phyloP scores from a whole-genome alignment of 129 eudicot species.

The Centrapalus pauciflorus region DNA sequence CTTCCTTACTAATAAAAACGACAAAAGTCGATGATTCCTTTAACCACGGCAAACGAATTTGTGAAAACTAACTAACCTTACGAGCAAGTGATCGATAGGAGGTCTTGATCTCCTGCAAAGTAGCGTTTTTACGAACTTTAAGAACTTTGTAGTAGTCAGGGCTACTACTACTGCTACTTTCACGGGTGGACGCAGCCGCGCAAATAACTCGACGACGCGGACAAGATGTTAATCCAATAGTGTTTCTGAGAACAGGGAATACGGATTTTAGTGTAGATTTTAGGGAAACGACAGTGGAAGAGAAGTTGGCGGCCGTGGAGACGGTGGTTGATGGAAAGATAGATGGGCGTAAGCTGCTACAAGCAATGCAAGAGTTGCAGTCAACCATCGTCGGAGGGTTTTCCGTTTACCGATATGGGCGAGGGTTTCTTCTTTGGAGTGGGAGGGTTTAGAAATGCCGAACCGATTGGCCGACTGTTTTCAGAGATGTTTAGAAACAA shows the following conservation, averaged over 20 bases:
- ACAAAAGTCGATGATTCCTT: no score
- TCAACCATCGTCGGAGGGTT: conserved; percentile 15
- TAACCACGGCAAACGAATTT: neutral
- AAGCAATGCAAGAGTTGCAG: neutral
- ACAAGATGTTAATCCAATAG: neutral
- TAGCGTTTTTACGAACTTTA: conserved; percentile 55
- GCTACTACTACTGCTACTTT: neutral
- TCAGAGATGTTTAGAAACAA: no score
- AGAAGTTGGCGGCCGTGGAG: neutral
- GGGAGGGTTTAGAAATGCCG: neutral
- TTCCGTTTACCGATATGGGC: neutral
- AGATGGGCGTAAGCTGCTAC: neutral
- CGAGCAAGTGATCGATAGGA: conserved; percentile 93
- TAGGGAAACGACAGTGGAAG: conserved; percentile 1
- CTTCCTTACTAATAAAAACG: neutral
- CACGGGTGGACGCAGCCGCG: conserved; percentile 30
- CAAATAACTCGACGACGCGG: conserved; percentile 27
- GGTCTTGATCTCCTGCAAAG: conserved; percentile 61
- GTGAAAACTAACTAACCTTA: conserved; percentile 36
- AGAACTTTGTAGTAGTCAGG: conserved; percentile 65
- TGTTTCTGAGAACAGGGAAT: neutral
- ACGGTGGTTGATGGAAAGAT: neutral
- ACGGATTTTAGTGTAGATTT: conserved; percentile 7
- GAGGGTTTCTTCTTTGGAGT: neutral
- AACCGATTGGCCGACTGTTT: neutral